These are phyloP conservation scores for Macrolepiota albuminosa DNA, from an alignment of 768 basidiomycete genomes.

Conservation along the genomic window DNA sequence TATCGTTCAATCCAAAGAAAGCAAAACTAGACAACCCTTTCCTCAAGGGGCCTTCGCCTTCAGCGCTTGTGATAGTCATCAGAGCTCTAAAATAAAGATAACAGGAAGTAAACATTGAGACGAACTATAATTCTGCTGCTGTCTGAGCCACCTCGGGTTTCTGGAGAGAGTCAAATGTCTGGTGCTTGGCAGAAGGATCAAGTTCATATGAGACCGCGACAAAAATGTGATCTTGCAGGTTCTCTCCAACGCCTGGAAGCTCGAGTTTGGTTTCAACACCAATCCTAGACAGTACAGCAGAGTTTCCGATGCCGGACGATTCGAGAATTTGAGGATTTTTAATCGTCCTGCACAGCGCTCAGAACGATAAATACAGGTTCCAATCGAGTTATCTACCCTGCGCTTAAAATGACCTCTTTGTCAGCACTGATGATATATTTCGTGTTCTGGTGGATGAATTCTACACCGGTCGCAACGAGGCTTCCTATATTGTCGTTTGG, in stretches of 20 bases:
- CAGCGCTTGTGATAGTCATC: slow-evolving; percentile 11
- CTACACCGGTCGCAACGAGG: slow-evolving; percentile 41
- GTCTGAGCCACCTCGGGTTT: slow-evolving; percentile 2
- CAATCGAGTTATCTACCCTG: slow-evolving; percentile 25
- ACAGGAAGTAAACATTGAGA: not conserved
- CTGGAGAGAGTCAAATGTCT: slow-evolving; percentile 7
- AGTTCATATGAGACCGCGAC: slow-evolving; percentile 8
- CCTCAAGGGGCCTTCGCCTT: slow-evolving; percentile 21
- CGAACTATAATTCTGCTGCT: slow-evolving; percentile 7
- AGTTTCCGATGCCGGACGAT: slow-evolving; percentile 15
- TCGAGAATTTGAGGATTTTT: slow-evolving; percentile 18
- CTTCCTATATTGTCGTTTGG: slow-evolving; percentile 1
- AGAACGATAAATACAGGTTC: not conserved
- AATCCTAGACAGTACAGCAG: slow-evolving; percentile 6
- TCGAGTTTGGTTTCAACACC: slow-evolving; percentile 11
- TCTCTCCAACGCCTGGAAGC: slow-evolving; percentile 16
- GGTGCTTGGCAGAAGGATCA: slow-evolving; percentile 1
- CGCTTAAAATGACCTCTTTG: slow-evolving; percentile 48
- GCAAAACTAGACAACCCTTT: slow-evolving; percentile 23
- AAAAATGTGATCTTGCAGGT: slow-evolving; percentile 14
- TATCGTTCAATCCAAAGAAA: slow-evolving; percentile 22
- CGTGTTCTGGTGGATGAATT: slow-evolving; percentile 30
- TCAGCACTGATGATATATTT: slow-evolving; percentile 31
- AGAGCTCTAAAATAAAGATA: not conserved
- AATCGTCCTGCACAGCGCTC: slow-evolving; percentile 4